A percentile compares a stretch with the other conserved stretches of the same genome.
These are phyloP conservation scores for Exophiala sp. DNA, from an alignment of 2,329 filamentous ascomycete species.

Conservation along the genomic window DNA sequence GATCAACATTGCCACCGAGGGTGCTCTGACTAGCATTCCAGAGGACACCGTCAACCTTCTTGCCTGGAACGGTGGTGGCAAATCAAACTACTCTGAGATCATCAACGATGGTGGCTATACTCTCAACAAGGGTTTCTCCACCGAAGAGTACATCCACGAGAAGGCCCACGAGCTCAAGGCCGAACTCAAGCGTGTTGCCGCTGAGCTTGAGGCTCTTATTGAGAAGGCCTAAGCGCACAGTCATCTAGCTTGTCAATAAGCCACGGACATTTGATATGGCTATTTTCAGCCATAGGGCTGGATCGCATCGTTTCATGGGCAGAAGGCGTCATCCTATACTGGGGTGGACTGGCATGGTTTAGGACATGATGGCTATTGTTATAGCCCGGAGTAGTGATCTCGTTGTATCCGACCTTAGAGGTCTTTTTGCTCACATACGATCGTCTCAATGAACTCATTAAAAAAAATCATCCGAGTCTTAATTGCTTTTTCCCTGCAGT, in stretches of 20 bases:
- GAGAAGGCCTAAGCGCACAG: conserved; percentile 16
- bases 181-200: conserved; percentile 28
- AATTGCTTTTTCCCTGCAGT: no score
- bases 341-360: conserved; percentile 1
- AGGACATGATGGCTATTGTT: conserved; percentile 1
- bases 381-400: not conserved
- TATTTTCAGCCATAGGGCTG: not conserved
- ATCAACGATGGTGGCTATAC: conserved; percentile 68
- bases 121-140: conserved; percentile 34
- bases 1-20: conserved; percentile 76
- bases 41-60: conserved; percentile 87
- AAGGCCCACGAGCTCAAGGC: conserved; percentile 46
- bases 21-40: conserved; percentile 76
- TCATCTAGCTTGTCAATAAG: not conserved
- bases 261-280: not conserved
- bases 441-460: not conserved
- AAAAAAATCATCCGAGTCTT: no score
- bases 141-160: conserved; percentile 42
- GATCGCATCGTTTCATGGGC: not conserved
- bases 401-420: conserved; percentile 3
- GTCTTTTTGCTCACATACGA: conserved; percentile 2
- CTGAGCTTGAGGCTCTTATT: conserved; percentile 24
- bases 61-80: conserved; percentile 97
- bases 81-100: conserved; percentile 84
- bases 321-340: conserved; percentile 1